A percentile compares a stretch with the other conserved stretches of the same genome.
phyloP scores from a whole-genome alignment of 2,329 filamentous ascomycete genomes.

The Zarea fungicola region DNA sequence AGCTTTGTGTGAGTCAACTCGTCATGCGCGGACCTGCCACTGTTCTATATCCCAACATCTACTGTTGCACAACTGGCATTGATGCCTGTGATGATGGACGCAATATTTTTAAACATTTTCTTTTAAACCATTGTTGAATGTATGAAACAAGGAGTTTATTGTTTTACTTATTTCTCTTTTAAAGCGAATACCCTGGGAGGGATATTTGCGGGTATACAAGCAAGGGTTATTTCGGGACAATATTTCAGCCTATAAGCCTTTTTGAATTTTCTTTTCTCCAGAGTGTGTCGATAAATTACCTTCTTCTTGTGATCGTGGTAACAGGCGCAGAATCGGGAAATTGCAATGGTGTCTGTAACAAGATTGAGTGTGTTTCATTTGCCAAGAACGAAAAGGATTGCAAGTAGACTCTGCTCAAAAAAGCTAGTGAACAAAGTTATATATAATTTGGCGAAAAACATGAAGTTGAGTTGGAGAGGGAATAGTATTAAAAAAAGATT shows the following conservation, averaged over 20 bases:
- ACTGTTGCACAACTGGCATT: not conserved
- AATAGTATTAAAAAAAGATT: not conserved
- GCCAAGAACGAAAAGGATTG: slow-evolving; percentile 4
- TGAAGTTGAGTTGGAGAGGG: not conserved
- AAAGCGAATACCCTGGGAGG: not conserved
- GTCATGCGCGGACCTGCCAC: not conserved
- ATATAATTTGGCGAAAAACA: not conserved
- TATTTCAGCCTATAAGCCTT: slow-evolving; percentile 5
- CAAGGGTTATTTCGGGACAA: not conserved
- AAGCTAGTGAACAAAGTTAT: too few species aligned
- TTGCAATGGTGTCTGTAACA: too few species aligned
- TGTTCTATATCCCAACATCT: not conserved
- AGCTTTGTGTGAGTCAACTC: too few species aligned
- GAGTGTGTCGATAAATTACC: too few species aligned
- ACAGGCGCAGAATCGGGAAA: too few species aligned
- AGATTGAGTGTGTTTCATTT: not conserved
- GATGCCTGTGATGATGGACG: not conserved
- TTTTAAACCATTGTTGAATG: not conserved
- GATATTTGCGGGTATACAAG: not conserved
- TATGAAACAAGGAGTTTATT: not conserved
- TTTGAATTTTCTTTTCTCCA: not conserved
- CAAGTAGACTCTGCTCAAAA: not conserved
- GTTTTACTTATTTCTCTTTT: not conserved
- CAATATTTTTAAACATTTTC: not conserved
- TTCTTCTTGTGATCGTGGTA: too few species aligned